Evolutionary conservation across 1,284 basidiomycete species (phyloP).

Genomic region (Leccinum cinnamomeum): DNA sequence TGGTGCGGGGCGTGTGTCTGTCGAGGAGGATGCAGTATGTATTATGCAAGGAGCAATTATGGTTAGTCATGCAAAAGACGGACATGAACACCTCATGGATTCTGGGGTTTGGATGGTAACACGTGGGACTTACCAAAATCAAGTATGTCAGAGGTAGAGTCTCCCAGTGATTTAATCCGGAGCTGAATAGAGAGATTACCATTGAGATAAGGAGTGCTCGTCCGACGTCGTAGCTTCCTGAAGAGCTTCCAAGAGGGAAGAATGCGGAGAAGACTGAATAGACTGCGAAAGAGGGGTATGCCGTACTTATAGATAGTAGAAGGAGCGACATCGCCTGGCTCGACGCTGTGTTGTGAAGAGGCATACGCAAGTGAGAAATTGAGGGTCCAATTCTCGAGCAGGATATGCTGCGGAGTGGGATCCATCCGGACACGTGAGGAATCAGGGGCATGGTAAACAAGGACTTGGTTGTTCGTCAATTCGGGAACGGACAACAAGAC

Average conservation of each 20-base stretch:
- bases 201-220: constrained; percentile 39
- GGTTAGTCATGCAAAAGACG: constrained; percentile 18
- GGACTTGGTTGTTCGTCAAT: constrained; percentile 62
- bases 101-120: constrained; percentile 23
- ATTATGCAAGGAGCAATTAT: constrained; percentile 8
- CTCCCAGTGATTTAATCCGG: constrained; percentile 43
- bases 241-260: constrained; percentile 73
- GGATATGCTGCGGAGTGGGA: constrained; percentile 62
- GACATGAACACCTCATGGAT: constrained; percentile 34
- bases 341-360: constrained; percentile 27
- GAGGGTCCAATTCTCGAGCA: constrained; percentile 74
- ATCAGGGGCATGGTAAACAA: constrained; percentile 61
- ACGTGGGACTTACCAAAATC: constrained; percentile 39
- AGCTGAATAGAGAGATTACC: constrained; percentile 55
- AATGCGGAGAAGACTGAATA: constrained; percentile 68
- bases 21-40: constrained; percentile 3
- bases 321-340: constrained; percentile 56
- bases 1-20: constrained; percentile 45
- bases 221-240: constrained; percentile 55
- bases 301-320: constrained; percentile 80
- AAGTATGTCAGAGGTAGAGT: constrained; percentile 36
- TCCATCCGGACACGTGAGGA: constrained; percentile 62
- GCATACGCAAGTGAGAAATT: constrained; percentile 42
- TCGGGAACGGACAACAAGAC: constrained; percentile 71
- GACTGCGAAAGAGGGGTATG: constrained; percentile 73